These are phyloP conservation scores for Starmerella ratchasimensis DNA, from an alignment of 805 yeast species.

Conservation along the genomic window DNA sequence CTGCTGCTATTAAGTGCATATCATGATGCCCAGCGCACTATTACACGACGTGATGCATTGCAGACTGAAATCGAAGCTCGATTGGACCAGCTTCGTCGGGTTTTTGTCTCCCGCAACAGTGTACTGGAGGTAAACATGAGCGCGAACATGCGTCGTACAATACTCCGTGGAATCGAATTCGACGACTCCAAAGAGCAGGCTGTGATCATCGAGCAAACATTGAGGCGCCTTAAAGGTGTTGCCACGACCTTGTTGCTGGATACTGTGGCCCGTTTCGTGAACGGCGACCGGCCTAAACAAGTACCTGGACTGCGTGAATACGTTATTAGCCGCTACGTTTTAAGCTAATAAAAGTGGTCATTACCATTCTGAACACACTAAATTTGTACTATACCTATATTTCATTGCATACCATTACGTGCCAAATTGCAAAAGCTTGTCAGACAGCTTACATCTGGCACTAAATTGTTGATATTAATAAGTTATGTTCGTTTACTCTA, in stretches of 20 bases:
- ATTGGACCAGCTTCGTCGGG: not conserved
- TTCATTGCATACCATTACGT: too few species aligned
- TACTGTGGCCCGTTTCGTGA: constrained; percentile 1
- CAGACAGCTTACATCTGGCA: not conserved
- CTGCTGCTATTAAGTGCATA: constrained; percentile 1
- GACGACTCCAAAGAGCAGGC: not conserved
- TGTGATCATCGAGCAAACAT: not conserved
- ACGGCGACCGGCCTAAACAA: not conserved
- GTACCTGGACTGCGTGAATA: constrained; percentile 4
- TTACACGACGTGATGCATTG: not conserved
- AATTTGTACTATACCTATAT: too few species aligned
- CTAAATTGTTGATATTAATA: not conserved
- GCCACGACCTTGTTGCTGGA: constrained; percentile 1
- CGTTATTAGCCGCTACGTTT: constrained; percentile 1
- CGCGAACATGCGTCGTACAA: not conserved
- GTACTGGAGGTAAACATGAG: constrained; percentile 14
- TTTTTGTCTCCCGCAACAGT: constrained; percentile 2
- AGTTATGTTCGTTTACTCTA: constrained; percentile 4
- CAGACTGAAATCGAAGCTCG: not conserved
- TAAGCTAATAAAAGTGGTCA: too few species aligned
- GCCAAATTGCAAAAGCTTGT: not conserved
- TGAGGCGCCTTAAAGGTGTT: not conserved
- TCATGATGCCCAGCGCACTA: constrained; percentile 1
- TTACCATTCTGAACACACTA: too few species aligned
- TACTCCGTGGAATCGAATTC: not conserved